These are phyloP conservation scores for Ambrosia artemisiifolia DNA, from an alignment of 129 eudicot genomes.

Conservation along the genomic window DNA sequence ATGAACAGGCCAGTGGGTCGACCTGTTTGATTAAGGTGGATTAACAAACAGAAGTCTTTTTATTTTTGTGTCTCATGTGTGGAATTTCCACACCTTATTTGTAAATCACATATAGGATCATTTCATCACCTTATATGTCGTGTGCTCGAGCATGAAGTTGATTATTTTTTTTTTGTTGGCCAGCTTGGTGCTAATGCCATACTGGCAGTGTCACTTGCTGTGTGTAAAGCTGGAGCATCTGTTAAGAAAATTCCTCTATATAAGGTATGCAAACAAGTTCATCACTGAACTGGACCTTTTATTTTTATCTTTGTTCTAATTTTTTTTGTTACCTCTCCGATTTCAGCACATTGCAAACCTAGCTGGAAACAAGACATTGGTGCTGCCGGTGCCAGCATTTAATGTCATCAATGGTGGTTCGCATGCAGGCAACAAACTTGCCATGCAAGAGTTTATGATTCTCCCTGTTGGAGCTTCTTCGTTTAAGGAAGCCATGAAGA, in stretches of 20 bases:
- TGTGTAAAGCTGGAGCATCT: constrained; percentile 42
- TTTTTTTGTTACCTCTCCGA: background rate
- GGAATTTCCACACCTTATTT: too few relatives aligned
- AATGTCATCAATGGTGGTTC: constrained; percentile 49
- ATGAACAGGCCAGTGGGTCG: too few relatives aligned
- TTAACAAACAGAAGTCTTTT: background rate
- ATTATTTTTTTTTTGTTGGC: background rate
- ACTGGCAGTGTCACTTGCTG: constrained; percentile 44
- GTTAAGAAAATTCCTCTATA: constrained; percentile 41
- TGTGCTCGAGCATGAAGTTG: background rate
- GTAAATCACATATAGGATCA: too few relatives aligned
- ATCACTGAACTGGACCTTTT: background rate
- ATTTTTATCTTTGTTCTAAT: background rate
- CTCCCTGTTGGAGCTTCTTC: constrained; percentile 51
- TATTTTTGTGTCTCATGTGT: background rate
- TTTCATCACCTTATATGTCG: background rate
- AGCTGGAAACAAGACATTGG: constrained; percentile 47
- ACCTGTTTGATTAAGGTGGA: too few relatives aligned
- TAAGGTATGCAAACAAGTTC: constrained; percentile 14
- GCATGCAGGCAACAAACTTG: constrained; percentile 50
- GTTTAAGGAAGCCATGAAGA: constrained; percentile 45
- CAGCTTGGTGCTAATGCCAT: constrained; percentile 56
- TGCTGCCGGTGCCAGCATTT: constrained; percentile 45
- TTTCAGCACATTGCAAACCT: constrained; percentile 47
- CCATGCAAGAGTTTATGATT: constrained; percentile 48